Base-by-base conservation (phyloP, 208 protist genomes). In the Entamoeba dispar region DNA sequence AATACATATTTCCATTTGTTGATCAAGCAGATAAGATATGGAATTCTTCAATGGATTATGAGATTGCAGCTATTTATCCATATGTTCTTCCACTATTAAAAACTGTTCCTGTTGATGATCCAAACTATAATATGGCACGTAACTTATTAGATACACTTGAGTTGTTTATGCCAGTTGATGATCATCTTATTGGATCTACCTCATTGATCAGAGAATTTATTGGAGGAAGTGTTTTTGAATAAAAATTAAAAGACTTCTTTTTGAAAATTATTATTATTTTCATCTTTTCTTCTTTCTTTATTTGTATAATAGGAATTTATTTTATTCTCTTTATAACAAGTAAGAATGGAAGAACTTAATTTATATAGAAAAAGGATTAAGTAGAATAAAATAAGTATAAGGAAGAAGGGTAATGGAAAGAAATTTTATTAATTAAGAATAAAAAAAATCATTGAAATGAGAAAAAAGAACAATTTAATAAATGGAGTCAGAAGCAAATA, bases 1-100 rank as follows among this genome's bases (percentile, higher is more conserved):
- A 90, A 19, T 94, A 95, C 27, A 95, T 96, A 5, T 95, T 95
- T 55, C 94, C 95, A 34, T 92, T 55, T 19, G 34, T 49, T 22
- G 34, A 91, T 43, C 7, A 91, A 15, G 77, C 77, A 22, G 77
- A 91, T n/a, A 8, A 15, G 2, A 49, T 38, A 43, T 91, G 27
- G 27, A 49, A 91, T 91, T 91, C 77, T 43, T 38, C 34, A 91
- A 49, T 91, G 77, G 77, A 38, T 91, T 91, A 91, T 43, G 77
- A 91, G 38, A 15, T 49, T 7, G 12, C 34, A 49, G 77, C 77
- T n/a, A 15, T 91, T 49, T 38, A 38, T 22, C 5, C 27, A 27
- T 91, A 91, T 49, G 38, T 49, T 2, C 10, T 49, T 22, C 77
- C 77, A 22, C 6, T 91, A 38, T 91, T 91, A 49, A 38, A n/a